These are phyloP conservation scores for Penicillium sp. DNA, from an alignment of 2,329 filamentous ascomycete species.

Conservation along the genomic window DNA sequence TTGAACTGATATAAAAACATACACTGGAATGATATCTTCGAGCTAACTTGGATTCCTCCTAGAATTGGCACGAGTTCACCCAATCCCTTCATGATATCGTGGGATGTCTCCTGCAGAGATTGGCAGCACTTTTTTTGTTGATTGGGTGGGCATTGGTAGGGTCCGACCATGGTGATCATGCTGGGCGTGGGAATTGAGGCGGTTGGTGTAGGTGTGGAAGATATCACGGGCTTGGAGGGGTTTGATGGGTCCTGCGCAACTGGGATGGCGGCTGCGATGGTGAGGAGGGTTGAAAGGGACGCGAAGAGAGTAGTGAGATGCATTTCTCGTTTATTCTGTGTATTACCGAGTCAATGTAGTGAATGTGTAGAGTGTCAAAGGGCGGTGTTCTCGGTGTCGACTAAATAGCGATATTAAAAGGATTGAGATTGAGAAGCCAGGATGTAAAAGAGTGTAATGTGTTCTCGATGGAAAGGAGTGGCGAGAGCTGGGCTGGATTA, in stretches of 20 bases:
- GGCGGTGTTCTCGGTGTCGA: background rate
- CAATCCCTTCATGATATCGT: constrained; percentile 15
- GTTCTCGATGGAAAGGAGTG: constrained; percentile 13
- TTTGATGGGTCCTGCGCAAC: constrained; percentile 5
- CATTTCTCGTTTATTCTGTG: constrained; percentile 6
- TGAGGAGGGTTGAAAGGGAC: constrained; percentile 10
- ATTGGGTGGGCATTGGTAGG: constrained; percentile 22
- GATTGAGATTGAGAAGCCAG: background rate
- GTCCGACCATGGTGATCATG: constrained; percentile 7
- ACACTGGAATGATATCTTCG: constrained; percentile 27
- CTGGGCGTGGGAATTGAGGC: constrained; percentile 4
- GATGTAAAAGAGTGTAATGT: constrained; percentile 1
- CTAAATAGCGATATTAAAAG: background rate
- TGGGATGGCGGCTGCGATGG: constrained; percentile 13
- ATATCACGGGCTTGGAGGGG: constrained; percentile 2
- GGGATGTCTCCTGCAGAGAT: constrained; percentile 15
- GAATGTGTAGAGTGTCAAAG: background rate
- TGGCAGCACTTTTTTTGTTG: constrained; percentile 28
- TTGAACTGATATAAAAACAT: constrained; percentile 7
- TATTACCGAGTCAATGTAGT: background rate
- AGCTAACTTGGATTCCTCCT: constrained; percentile 20
- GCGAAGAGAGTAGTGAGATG: constrained; percentile 10
- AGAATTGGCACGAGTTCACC: constrained; percentile 22
- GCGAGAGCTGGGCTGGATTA: constrained; percentile 13
- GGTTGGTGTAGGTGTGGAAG: background rate